These are phyloP conservation scores for Cucurbitaria berberidis DNA, from an alignment of 2,329 filamentous ascomycete species.

Conservation along the genomic window DNA sequence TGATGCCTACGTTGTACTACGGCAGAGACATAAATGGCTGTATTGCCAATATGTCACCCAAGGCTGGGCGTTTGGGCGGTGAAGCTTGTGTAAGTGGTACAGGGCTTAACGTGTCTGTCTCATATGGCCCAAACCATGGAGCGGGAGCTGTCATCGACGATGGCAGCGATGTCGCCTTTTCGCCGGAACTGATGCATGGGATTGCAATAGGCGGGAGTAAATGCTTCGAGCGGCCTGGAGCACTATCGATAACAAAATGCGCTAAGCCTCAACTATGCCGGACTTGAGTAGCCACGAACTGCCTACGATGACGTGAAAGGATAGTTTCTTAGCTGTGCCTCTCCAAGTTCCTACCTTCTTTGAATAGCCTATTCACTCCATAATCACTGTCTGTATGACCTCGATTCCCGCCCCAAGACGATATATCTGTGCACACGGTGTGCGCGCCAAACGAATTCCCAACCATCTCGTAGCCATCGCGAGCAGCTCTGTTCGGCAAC, in stretches of 20 bases:
- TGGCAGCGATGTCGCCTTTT: background rate
- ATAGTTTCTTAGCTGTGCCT: background rate
- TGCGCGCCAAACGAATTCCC: slow-evolving; percentile 42
- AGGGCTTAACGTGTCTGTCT: background rate
- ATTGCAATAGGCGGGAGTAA: too few relatives aligned
- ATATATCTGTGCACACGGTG: slow-evolving; percentile 49
- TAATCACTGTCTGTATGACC: slow-evolving; percentile 36
- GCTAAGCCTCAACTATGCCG: slow-evolving; percentile 4
- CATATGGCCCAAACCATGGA: background rate
- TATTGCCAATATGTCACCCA: background rate
- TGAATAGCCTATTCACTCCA: background rate
- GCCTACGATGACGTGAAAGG: slow-evolving; percentile 18
- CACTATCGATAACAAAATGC: slow-evolving; percentile 12
- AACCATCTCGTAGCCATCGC: slow-evolving; percentile 11
- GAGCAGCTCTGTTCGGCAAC: slow-evolving; percentile 21
- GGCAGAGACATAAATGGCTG: background rate
- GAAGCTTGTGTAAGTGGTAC: slow-evolving; percentile 17
- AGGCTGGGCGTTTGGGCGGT: background rate
- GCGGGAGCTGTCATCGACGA: background rate
- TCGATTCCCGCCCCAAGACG: slow-evolving; percentile 21
- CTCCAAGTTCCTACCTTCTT: background rate
- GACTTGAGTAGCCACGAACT: slow-evolving; percentile 10
- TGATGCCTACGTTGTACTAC: background rate
- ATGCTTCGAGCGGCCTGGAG: background rate
- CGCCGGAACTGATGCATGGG: background rate